phyloP scores from a whole-genome alignment of 345 rosid species.

The Combretum micranthum region DNA sequence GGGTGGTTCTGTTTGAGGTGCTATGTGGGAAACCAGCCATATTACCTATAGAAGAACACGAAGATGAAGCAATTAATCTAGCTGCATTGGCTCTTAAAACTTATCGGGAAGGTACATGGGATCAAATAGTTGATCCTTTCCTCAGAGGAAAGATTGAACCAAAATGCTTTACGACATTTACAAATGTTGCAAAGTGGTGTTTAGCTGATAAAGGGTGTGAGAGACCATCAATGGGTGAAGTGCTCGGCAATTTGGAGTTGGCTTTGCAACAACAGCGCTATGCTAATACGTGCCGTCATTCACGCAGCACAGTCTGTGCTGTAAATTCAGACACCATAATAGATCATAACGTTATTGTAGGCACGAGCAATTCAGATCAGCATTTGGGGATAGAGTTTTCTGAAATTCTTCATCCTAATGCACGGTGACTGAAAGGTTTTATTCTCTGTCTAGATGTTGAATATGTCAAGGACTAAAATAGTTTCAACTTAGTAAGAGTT shows the following conservation, averaged over 20 bases:
- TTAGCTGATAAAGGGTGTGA: conserved; percentile 13
- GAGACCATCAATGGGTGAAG: conserved; percentile 18
- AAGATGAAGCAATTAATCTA: conserved; percentile 4
- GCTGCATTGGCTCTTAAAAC: conserved; percentile 8
- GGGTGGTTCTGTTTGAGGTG: conserved; percentile 26
- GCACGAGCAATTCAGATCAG: no score
- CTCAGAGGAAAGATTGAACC: conserved; percentile 12
- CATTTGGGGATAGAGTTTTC: no score
- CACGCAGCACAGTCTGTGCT: no score
- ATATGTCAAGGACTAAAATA: no score
- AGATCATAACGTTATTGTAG: no score
- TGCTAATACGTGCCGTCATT: no score
- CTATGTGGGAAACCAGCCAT: conserved; percentile 9
- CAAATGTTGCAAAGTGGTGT: conserved; percentile 9
- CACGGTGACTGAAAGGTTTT: no score
- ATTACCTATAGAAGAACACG: neutral
- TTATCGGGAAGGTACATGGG: neutral
- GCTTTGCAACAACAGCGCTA: neutral
- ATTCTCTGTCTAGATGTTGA: no score
- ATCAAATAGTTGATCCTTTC: conserved; percentile 15
- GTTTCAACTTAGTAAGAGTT: no score
- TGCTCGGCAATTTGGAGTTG: conserved; percentile 18
- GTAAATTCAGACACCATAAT: no score
- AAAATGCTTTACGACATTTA: conserved; percentile 8
- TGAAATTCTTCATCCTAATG: no score